These are phyloP conservation scores for Cinnamomum micranthum DNA, from an alignment of 164 flowering plant species.

Conservation along the genomic window DNA sequence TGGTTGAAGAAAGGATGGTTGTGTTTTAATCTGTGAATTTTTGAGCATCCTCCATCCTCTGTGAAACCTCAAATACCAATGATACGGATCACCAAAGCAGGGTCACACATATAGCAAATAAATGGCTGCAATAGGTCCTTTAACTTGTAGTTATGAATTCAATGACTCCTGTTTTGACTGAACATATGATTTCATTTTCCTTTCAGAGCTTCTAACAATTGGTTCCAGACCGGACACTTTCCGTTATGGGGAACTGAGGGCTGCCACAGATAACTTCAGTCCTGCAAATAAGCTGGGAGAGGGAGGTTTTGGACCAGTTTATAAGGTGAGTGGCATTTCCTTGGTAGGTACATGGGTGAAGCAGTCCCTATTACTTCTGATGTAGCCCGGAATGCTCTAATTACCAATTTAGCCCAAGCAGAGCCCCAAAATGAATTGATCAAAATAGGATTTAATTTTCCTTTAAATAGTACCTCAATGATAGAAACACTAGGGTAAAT, in stretches of 20 bases:
- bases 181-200: not conserved
- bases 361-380: too few species aligned
- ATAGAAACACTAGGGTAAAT: not conserved
- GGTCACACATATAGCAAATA: not conserved
- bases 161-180: not conserved
- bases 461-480: not conserved
- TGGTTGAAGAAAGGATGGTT: not conserved
- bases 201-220: conserved; percentile 44
- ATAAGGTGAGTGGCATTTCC: conserved; percentile 26
- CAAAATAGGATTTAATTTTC: too few species aligned
- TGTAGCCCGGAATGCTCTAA: too few species aligned
- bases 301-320: conserved; percentile 26
- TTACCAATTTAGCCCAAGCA: too few species aligned
- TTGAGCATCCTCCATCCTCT: not conserved
- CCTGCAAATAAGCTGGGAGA: conserved; percentile 44
- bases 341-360: not conserved
- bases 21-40: not conserved
- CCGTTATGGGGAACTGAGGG: conserved; percentile 49
- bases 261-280: conserved; percentile 59
- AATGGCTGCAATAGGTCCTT: not conserved
- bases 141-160: not conserved
- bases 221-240: conserved; percentile 51
- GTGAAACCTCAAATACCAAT: not conserved
- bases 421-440: too few species aligned
- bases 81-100: not conserved